These are phyloP conservation scores for Trypanosoma grayi DNA, from an alignment of 208 protist genomes.

Conservation along the genomic window DNA sequence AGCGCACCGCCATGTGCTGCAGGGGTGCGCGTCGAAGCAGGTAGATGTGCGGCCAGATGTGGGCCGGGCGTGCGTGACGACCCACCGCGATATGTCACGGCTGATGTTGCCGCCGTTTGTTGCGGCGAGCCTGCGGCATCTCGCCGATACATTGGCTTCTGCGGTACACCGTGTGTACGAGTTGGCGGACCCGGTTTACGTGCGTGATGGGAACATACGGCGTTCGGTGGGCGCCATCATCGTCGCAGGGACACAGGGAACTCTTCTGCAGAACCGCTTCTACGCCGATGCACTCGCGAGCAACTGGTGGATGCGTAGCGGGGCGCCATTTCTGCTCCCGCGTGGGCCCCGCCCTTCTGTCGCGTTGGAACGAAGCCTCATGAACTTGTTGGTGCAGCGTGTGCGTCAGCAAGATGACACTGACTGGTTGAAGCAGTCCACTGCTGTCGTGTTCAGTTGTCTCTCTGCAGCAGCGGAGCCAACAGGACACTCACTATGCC, in stretches of 20 bases:
- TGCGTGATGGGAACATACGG: constrained; percentile 23
- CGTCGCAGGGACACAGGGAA: constrained; percentile 22
- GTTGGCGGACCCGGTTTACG: constrained; percentile 7
- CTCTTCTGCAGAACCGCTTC: constrained; percentile 18
- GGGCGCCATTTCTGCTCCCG: neutral
- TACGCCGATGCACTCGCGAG: constrained; percentile 18
- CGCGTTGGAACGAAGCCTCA: constrained; percentile 16
- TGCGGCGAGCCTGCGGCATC: constrained; percentile 11
- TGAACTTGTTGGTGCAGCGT: constrained; percentile 17
- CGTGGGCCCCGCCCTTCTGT: neutral
- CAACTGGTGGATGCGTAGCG: constrained; percentile 30
- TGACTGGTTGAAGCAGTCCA: constrained; percentile 22
- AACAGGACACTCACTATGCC: no score
- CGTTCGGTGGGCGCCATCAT: constrained; percentile 16
- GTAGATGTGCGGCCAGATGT: neutral
- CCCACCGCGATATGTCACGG: neutral
- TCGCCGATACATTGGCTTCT: constrained; percentile 7
- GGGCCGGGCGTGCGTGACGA: neutral
- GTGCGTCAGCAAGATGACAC: neutral
- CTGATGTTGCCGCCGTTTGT: constrained; percentile 22
- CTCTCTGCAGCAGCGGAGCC: neutral
- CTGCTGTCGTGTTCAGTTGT: constrained; percentile 6
- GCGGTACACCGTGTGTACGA: constrained; percentile 18
- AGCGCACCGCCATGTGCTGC: constrained; percentile 7
- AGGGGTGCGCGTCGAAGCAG: neutral